Conservation (phyloP, 768 basidiomycete genomes). For the Chalciporus chontae region DNA sequence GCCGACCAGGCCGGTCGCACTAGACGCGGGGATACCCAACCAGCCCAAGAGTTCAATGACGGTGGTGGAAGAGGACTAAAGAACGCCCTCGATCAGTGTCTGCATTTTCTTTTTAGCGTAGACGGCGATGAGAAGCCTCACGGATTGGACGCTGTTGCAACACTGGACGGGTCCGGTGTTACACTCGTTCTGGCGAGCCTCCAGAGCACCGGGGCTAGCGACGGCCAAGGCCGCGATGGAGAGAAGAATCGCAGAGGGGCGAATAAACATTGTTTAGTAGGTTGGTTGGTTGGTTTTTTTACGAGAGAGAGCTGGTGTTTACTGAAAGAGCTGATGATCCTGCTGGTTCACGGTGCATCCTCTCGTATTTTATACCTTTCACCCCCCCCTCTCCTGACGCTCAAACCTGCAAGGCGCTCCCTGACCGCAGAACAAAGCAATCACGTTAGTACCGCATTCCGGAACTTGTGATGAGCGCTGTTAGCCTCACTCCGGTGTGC, state of each 20-base stretch:
- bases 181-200: neutral
- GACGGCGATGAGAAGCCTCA: neutral
- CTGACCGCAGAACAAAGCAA: too few species aligned
- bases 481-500: too few species aligned
- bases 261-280: neutral
- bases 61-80: neutral
- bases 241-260: constrained; percentile 1
- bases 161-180: neutral
- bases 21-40: neutral
- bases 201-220: constrained; percentile 7
- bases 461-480: too few species aligned
- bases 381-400: too few species aligned
- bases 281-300: too few species aligned
- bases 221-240: constrained; percentile 7
- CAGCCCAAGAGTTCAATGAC: neutral
- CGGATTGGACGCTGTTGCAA: neutral
- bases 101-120: neutral
- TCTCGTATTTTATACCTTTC: too few species aligned
- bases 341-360: too few species aligned
- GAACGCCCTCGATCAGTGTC: neutral
- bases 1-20: neutral
- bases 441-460: too few species aligned
- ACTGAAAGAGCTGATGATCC: too few species aligned
- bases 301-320: too few species aligned
- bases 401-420: too few species aligned